These are phyloP conservation scores for Silene vulgaris DNA, from an alignment of 179 eudicot species.

Conservation along the genomic window DNA sequence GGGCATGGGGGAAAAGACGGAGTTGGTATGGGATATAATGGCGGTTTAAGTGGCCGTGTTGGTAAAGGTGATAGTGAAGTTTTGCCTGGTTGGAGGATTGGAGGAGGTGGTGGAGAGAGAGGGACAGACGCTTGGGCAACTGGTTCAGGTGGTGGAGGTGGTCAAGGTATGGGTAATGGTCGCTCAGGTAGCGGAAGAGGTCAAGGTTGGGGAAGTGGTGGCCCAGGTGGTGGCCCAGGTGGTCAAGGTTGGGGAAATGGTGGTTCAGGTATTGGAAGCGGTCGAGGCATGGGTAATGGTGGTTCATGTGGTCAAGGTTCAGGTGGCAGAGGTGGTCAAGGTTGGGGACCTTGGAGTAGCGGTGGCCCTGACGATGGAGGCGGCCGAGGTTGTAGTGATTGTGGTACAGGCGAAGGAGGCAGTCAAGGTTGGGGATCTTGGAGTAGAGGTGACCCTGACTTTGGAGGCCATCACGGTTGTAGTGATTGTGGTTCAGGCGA, in stretches of 20 bases:
- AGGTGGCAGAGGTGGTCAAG: no score
- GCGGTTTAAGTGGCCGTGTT: neutral
- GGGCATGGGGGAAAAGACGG: neutral
- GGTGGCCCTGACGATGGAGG: no score
- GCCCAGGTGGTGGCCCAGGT: neutral
- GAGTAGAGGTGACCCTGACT: no score
- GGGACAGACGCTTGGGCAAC: neutral
- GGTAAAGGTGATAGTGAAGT: neutral
- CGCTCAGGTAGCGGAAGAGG: conserved; percentile 2
- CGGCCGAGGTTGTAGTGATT: no score
- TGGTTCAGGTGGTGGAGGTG: conserved; percentile 8
- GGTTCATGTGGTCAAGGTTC: no score
- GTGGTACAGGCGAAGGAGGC: no score
- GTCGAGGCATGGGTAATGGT: no score
- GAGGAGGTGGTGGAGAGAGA: conserved; percentile 8
- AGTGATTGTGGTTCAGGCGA: conserved; percentile 13
- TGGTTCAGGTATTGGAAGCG: no score
- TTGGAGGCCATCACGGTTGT: no score
- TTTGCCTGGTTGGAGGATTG: conserved; percentile 13
- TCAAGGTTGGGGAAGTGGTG: neutral
- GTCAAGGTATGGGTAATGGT: conserved; percentile 15
- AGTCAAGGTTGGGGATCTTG: no score
- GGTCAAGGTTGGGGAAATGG: neutral
- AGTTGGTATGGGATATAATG: neutral
- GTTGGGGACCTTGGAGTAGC: no score